phyloP scores from a whole-genome alignment of 495 filamentous ascomycete species.

The Oleoguttula mirabilis region DNA sequence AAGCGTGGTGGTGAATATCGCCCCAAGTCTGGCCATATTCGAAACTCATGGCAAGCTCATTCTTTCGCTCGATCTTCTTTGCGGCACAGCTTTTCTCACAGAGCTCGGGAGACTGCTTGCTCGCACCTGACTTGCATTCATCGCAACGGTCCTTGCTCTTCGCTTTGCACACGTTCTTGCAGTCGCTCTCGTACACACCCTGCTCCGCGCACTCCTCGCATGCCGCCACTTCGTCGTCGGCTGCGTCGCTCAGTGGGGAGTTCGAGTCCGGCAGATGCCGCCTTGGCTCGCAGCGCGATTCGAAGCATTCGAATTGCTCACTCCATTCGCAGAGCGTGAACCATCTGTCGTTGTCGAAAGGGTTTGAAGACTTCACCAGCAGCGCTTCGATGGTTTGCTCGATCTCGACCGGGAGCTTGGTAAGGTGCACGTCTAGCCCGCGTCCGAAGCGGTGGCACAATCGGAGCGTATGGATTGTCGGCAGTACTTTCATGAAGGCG shows the following conservation, averaged over 20 bases:
- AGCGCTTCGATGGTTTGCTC: constrained; percentile 3
- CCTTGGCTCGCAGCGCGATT: not conserved
- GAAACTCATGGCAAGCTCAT: no score
- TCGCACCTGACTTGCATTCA: no score
- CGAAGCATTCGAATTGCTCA: constrained; percentile 1
- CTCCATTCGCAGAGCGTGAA: not conserved
- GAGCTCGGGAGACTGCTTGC: not conserved
- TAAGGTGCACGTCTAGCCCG: constrained; percentile 10
- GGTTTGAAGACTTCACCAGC: not conserved
- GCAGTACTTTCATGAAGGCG: not conserved
- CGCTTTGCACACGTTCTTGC: not conserved
- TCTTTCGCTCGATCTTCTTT: no score
- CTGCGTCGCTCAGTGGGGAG: not conserved
- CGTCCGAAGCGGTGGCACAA: constrained; percentile 14
- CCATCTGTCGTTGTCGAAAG: no score
- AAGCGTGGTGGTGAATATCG: no score
- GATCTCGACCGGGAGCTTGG: constrained; percentile 13
- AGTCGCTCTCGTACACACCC: not conserved
- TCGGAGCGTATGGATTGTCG: constrained; percentile 4
- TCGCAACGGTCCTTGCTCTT: not conserved
- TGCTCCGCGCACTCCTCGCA: not conserved
- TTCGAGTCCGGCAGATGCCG: not conserved
- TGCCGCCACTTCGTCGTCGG: not conserved
- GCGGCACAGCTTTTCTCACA: not conserved
- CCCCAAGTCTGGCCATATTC: no score